Conservation (phyloP, 2,329 filamentous ascomycete species). For the Sphaceloma murrayae region DNA sequence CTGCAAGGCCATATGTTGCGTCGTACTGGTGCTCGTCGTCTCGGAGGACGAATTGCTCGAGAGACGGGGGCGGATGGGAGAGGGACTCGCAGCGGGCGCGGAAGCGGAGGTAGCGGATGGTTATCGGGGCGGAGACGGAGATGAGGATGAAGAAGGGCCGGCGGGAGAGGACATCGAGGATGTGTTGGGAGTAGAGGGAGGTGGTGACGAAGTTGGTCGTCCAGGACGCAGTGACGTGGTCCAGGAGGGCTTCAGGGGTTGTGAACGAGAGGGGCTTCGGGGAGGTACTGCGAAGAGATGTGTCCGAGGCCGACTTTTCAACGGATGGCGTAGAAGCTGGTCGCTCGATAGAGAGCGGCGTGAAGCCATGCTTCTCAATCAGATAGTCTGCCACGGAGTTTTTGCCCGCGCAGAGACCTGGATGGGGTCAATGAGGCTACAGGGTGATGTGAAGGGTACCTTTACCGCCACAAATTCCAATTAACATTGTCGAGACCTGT, state of each 20-base stretch:
- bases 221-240: slow-evolving; percentile 82
- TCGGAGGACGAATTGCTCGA: slow-evolving; percentile 51
- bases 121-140: slow-evolving; percentile 82
- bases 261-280: slow-evolving; percentile 41
- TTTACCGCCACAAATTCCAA: slow-evolving; percentile 67
- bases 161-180: slow-evolving; percentile 64
- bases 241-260: slow-evolving; percentile 58
- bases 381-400: slow-evolving; percentile 82
- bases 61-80: slow-evolving; percentile 41
- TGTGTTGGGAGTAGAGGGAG: slow-evolving; percentile 62
- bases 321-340: slow-evolving; percentile 31
- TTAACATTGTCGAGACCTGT: too few species aligned
- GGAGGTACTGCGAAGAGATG: slow-evolving; percentile 21
- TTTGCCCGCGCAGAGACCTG: slow-evolving; percentile 90
- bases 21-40: slow-evolving; percentile 70
- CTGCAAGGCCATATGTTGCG: slow-evolving; percentile 50
- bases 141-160: slow-evolving; percentile 90
- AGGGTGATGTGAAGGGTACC: slow-evolving; percentile 16
- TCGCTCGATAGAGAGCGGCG: slow-evolving; percentile 53
- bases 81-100: slow-evolving; percentile 45
- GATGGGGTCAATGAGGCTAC: background rate
- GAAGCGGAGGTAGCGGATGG: slow-evolving; percentile 72
- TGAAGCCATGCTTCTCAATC: slow-evolving; percentile 73
- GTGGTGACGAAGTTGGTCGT: slow-evolving; percentile 75
- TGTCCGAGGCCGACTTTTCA: slow-evolving; percentile 36